phyloP scores from a whole-genome alignment of 345 rosid genomes.

The Raphanus sativus region DNA sequence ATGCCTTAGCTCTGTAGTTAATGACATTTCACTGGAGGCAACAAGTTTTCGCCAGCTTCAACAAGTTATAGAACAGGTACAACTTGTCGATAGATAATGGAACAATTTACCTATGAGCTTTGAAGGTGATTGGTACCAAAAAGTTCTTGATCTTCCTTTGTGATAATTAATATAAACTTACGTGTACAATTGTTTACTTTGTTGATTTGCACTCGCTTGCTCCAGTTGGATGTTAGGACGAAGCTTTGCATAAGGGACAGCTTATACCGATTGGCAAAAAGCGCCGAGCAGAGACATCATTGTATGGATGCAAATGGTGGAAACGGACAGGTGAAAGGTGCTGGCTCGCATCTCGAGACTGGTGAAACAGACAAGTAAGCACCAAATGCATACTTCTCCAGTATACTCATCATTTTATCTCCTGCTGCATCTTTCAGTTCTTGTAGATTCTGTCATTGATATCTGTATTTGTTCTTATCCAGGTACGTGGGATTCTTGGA shows the following conservation, averaged over 20 bases:
- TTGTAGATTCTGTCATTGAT: constrained; percentile 9
- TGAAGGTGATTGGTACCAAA: not conserved
- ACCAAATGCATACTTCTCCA: constrained; percentile 1
- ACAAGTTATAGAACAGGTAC: constrained; percentile 75
- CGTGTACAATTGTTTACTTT: constrained; percentile 6
- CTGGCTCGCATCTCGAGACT: constrained; percentile 37
- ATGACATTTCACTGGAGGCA: constrained; percentile 74
- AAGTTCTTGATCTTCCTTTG: not conserved
- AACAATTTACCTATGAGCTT: not conserved
- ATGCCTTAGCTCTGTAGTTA: constrained; percentile 56
- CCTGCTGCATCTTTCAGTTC: not conserved
- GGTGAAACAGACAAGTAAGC: constrained; percentile 73
- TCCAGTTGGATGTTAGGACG: constrained; percentile 85
- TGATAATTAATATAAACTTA: not conserved
- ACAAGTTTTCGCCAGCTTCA: constrained; percentile 86
- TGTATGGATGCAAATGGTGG: constrained; percentile 44
- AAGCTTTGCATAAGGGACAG: constrained; percentile 93
- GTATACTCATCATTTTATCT: not conserved
- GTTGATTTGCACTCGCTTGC: constrained; percentile 18
- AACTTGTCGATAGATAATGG: constrained; percentile 10
- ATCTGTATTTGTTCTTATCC: constrained; percentile 23
- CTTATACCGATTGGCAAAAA: constrained; percentile 84
- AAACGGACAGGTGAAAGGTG: constrained; percentile 44
- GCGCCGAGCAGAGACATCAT: constrained; percentile 81
- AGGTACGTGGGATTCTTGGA: constrained; percentile 70